These are phyloP conservation scores for Candolleomyces eurysporus DNA, from an alignment of 768 basidiomycete genomes.

Conservation along the genomic window DNA sequence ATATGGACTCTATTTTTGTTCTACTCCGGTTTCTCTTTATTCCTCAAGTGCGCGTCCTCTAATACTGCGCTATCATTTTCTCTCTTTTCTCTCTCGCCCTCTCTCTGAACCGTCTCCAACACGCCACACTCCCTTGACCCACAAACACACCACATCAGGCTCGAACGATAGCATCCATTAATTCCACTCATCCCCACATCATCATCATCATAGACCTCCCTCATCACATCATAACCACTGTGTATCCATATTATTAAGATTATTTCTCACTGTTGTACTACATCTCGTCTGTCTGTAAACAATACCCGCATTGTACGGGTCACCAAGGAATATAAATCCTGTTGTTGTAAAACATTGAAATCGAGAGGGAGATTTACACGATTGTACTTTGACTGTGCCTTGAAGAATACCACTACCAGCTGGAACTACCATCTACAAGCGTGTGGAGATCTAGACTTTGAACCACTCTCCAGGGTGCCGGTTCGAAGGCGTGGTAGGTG, in stretches of 20 bases:
- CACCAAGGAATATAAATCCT: too few species aligned
- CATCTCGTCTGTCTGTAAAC: too few species aligned
- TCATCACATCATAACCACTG: not conserved
- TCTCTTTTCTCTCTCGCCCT: not conserved
- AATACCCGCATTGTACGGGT: too few species aligned
- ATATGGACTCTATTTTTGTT: not conserved
- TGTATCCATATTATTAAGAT: not conserved
- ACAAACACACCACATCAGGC: not conserved
- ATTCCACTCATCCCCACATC: not conserved
- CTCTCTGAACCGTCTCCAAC: not conserved
- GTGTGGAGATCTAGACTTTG: too few species aligned
- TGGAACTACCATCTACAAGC: too few species aligned
- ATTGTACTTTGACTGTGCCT: too few species aligned
- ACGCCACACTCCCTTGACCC: not conserved
- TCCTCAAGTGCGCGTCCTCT: not conserved
- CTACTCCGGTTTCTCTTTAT: not conserved
- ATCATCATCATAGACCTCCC: not conserved
- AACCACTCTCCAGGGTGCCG: too few species aligned
- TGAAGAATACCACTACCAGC: too few species aligned
- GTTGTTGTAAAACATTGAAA: too few species aligned
- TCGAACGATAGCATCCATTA: not conserved
- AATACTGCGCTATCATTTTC: not conserved
- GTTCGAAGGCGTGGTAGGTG: too few species aligned
- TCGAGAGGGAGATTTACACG: too few species aligned
- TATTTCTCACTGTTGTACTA: not conserved